These are phyloP conservation scores for Trichosporon inkin DNA, from an alignment of 1,284 basidiomycete species.

Conservation along the genomic window DNA sequence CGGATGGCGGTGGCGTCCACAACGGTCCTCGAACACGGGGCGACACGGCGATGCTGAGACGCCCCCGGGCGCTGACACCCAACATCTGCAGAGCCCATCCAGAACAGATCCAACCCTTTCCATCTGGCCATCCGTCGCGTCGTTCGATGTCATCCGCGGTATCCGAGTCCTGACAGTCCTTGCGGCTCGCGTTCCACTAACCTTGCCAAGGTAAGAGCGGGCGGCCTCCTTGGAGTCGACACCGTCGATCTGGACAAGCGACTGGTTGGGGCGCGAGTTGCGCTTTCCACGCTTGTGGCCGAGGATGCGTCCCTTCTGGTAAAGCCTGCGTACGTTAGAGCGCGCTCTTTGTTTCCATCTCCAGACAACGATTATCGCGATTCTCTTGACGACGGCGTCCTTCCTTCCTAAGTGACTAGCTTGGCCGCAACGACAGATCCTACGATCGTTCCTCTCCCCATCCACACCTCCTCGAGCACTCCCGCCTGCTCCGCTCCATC, in stretches of 20 bases:
- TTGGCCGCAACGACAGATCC: not conserved
- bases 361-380: conserved; percentile 1
- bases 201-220: conserved; percentile 98
- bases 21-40: too few relatives aligned
- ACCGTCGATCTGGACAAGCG: conserved; percentile 95
- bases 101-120: not conserved
- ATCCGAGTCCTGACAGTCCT: conserved; percentile 1
- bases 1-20: too few relatives aligned
- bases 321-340: conserved; percentile 61
- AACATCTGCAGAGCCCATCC: not conserved
- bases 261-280: conserved; percentile 91
- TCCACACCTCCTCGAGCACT: not conserved
- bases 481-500: not conserved
- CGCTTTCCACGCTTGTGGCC: conserved; percentile 98
- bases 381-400: not conserved
- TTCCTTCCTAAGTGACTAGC: too few relatives aligned
- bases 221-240: conserved; percentile 90
- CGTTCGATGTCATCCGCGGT: not conserved
- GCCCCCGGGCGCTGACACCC: not conserved
- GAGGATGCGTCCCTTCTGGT: conserved; percentile 94
- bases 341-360: not conserved
- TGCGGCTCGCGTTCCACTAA: conserved; percentile 50
- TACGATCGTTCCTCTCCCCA: not conserved
- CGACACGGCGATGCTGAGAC: too few relatives aligned
- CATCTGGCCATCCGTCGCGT: not conserved